A percentile compares a stretch with the other conserved stretches of the same genome.
phyloP scores from a whole-genome alignment of 768 basidiomycete genomes.

The Artomyces pyxidatus region DNA sequence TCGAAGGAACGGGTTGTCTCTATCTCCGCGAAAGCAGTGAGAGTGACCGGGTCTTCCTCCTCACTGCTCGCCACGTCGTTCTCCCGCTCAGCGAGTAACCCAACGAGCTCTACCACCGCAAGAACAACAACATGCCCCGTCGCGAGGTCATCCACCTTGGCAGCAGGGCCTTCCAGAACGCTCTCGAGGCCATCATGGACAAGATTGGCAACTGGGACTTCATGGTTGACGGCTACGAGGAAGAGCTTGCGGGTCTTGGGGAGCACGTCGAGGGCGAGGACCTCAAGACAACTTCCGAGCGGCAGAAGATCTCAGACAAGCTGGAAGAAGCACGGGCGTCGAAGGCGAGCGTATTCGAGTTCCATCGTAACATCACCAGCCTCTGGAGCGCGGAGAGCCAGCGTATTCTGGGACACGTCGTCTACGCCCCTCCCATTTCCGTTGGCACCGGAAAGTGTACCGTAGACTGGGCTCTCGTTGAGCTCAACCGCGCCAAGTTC shows the following conservation, averaged over 20 bases:
- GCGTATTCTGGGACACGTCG: not conserved
- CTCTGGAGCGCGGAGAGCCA: not conserved
- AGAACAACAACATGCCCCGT: not conserved
- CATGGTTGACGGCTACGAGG: not conserved
- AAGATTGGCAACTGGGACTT: not conserved
- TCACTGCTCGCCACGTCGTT: constrained; percentile 30
- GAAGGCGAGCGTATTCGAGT: not conserved
- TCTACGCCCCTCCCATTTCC: not conserved
- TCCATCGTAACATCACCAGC: not conserved
- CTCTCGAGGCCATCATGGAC: not conserved
- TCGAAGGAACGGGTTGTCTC: constrained; percentile 30
- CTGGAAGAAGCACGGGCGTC: not conserved
- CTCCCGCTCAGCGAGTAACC: constrained; percentile 22
- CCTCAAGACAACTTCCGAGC: not conserved
- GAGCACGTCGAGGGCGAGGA: not conserved
- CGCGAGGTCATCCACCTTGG: not conserved
- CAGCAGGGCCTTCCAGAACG: not conserved
- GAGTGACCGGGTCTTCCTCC: constrained; percentile 20
- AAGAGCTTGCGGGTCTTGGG: not conserved
- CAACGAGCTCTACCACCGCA: constrained; percentile 16
- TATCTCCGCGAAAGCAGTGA: constrained; percentile 23
- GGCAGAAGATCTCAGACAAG: not conserved
- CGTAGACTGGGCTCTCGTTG: not conserved
- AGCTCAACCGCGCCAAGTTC: not conserved
- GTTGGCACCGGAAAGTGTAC: not conserved